phyloP scores from a whole-genome alignment of 805 yeast species.

The Candida gorgasii region DNA sequence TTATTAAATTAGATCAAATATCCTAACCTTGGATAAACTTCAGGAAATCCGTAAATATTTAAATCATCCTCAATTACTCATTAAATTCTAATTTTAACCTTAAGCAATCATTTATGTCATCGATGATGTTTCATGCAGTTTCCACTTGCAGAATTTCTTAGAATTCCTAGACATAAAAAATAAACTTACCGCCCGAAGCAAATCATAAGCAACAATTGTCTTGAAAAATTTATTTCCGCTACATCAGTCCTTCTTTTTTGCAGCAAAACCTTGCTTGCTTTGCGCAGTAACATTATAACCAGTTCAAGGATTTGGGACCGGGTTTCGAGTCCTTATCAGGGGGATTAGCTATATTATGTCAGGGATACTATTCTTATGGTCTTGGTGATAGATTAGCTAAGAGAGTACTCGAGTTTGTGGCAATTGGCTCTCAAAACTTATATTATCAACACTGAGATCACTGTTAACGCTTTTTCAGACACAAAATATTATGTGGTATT shows the following conservation, averaged over 20 bases:
- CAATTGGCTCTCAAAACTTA: too few species aligned
- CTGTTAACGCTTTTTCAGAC: neutral
- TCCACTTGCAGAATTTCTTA: neutral
- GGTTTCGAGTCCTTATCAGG: neutral
- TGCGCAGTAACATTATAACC: neutral
- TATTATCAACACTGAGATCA: too few species aligned
- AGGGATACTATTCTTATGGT: too few species aligned
- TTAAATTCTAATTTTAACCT: neutral
- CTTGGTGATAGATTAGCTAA: too few species aligned
- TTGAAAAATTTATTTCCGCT: neutral
- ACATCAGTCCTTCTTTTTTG: neutral
- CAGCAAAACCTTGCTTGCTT: slow-evolving; percentile 2
- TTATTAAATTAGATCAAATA: neutral
- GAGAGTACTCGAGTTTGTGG: too few species aligned
- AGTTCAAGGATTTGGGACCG: neutral
- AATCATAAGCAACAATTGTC: neutral
- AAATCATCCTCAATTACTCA: neutral
- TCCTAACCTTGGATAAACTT: neutral
- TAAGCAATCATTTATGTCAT: slow-evolving; percentile 1
- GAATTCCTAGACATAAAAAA: neutral
- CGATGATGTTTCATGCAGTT: neutral
- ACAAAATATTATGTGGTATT: neutral
- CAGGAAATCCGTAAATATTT: slow-evolving; percentile 2
- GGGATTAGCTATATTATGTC: neutral
- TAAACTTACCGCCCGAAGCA: neutral